Conservation (phyloP, 176 grass and related monocot genomes). For the Neostapfia colusana region DNA sequence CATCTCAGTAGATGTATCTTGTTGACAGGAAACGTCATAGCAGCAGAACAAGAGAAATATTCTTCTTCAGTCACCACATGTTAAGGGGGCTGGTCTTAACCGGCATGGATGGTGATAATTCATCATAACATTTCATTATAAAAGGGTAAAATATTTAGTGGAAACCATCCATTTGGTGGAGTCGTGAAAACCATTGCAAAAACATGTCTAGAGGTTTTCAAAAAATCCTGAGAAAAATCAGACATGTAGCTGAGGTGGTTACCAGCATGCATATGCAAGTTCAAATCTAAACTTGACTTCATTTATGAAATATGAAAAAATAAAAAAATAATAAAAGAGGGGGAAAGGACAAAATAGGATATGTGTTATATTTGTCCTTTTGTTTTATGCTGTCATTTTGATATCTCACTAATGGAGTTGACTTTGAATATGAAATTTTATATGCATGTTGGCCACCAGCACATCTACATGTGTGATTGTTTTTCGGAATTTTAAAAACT, state of each 20-base stretch:
- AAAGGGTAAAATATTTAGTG: too few relatives aligned
- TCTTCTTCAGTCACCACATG: neutral
- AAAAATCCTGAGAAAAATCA: neutral
- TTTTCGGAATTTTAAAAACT: neutral
- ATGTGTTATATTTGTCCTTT: neutral
- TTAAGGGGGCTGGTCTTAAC: neutral
- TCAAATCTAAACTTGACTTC: neutral
- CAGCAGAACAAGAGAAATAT: neutral
- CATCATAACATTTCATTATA: neutral
- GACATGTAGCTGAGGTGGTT: neutral
- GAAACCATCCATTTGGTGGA: neutral
- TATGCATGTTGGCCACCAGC: neutral
- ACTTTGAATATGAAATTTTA: neutral
- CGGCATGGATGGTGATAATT: neutral
- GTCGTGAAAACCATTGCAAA: neutral
- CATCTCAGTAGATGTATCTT: slow-evolving; percentile 3
- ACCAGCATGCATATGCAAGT: neutral
- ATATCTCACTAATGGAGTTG: neutral
- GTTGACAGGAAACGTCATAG: neutral
- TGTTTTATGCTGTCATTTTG: neutral
- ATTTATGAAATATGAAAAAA: neutral
- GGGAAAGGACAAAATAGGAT: too few relatives aligned
- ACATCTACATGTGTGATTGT: neutral
- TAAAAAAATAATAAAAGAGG: neutral
- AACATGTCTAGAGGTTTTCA: neutral